Evolutionary conservation across 2,329 filamentous ascomycete species (phyloP), one percentile per base, ranked within the genome.

Genomic region (Sarocladium brachiariae): DNA sequence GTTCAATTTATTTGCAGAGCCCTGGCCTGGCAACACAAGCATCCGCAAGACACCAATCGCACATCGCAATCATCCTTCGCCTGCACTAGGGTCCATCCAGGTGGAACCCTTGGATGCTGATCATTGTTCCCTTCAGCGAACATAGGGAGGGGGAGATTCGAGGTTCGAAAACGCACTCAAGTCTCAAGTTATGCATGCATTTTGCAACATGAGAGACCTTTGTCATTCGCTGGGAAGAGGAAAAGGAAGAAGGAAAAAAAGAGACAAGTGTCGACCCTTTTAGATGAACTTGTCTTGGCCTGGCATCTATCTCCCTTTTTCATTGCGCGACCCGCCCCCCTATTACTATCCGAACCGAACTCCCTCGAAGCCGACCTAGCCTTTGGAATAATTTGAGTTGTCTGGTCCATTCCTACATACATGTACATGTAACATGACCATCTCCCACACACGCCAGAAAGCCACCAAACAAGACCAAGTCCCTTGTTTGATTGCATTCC

Each of bases 401-500:
- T n/a, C n/a, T n/a, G n/a, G n/a, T n/a, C n/a, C n/a, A n/a, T n/a
- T n/a, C n/a, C n/a, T n/a, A n/a, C n/a, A n/a, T n/a, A n/a, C n/a
- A n/a, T n/a, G n/a, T n/a, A n/a, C n/a, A n/a, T n/a, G 7, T n/a
- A 35, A 8, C 33, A 35, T n/a, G n/a, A n/a, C 14, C 33, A 35
- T 8, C 18, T 43, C 39, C 39, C 39, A 7, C 39, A 43, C 39
- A 43, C 39, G 27, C 39, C 39, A 43, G 14, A 43, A 25, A 13
- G 39, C 6, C 21, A 11, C 43, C 21, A 4, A 8, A 31, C 25
- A 14, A 47, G n/a, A 45, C 21, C 39, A 47, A 31, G 43, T 33
- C 18, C 25, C 7, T 7, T 47, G 35, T 50, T 41, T 50, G 37
- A 43, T 50, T 50, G 37, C 49, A 50, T 33, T 39, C 45, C 49